Evolutionary conservation across 2,329 filamentous ascomycete genomes (phyloP), one percentile per base, ranked within the genome.

Genomic region (Xylogone sp.): DNA sequence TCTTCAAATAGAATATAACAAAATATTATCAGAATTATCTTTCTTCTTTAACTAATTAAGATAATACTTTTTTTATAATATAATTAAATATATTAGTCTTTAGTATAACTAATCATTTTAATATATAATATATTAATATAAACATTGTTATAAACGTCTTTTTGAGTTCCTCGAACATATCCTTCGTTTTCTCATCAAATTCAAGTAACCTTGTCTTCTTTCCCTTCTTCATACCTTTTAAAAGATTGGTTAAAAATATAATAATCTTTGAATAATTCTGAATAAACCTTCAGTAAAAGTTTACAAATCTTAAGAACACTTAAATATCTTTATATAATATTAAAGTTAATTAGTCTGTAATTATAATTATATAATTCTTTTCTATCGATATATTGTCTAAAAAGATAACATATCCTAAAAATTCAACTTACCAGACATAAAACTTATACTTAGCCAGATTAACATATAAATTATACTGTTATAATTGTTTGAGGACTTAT

Each of bases 241-340:
- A 18, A 7, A 39, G n/a, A 16, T 39, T 16, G 8, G n/a, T 39
- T 16, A 39, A 16, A 16, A 16, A 4, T 16, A 18, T 39, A 39
- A 39, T 39, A 24, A 46, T 6, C n/a, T 21, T 19, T 16, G 52
- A 59, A 44, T 62, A 70, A 3, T 45, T 42, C 10, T 53, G 46
- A 10, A 69, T 65, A 53, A 69, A 70, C 16, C 53, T 34, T 42
- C 51, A 9, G 46, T 69, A 69, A 42, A 68, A 69, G 51, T 69
- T 70, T 8, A 55, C 49, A 52, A 68, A 69, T 1, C 59, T 55
- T 12, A 68, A 18, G 49, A 68, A 67, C 2, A 49, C 42, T 51
- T 63, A 54, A 8, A 68, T 48, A 2, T 67, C 55, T 21, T 56
- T 53, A 10, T 56, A 43, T 18, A n/a, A 55, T 3, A 2, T 51